phyloP scores from a whole-genome alignment of 1,284 basidiomycete species.

The Cutaneotrichosporon mucoides region DNA sequence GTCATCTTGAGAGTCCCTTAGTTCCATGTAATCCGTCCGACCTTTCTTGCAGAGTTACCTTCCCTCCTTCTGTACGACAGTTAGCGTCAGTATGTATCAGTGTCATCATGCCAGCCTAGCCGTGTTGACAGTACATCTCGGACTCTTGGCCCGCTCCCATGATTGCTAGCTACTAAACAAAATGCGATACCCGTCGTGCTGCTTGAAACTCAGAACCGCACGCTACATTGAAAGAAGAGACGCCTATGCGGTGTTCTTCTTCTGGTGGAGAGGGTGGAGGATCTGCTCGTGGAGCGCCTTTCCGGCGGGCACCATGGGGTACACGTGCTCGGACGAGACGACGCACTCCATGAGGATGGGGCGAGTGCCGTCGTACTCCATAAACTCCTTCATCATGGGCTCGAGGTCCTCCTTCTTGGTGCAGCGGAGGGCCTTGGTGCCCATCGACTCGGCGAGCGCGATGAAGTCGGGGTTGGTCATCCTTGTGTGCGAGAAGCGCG shows the following conservation, averaged over 20 bases:
- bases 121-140: too few relatives aligned
- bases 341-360: constrained; percentile 88
- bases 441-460: constrained; percentile 81
- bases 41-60: too few relatives aligned
- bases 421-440: constrained; percentile 82
- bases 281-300: constrained; percentile 88
- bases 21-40: too few relatives aligned
- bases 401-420: constrained; percentile 70
- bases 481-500: constrained; percentile 85
- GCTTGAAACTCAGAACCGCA: too few relatives aligned
- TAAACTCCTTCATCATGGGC: constrained; percentile 95
- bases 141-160: too few relatives aligned
- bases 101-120: too few relatives aligned
- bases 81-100: too few relatives aligned
- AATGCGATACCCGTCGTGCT: too few relatives aligned
- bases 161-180: too few relatives aligned
- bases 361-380: constrained; percentile 76
- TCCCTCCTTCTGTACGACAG: too few relatives aligned
- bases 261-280: constrained; percentile 29
- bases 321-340: constrained; percentile 86
- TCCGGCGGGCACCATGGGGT: constrained; percentile 78
- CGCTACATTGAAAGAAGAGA: too few relatives aligned
- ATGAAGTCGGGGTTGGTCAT: constrained; percentile 96
- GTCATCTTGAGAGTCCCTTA: too few relatives aligned
- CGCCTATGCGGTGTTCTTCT: background rate